A percentile compares a stretch with the other conserved stretches of the same genome.
Evolutionary conservation across 2,329 filamentous ascomycete genomes (phyloP).

Genomic region (Nakataea oryzae): DNA sequence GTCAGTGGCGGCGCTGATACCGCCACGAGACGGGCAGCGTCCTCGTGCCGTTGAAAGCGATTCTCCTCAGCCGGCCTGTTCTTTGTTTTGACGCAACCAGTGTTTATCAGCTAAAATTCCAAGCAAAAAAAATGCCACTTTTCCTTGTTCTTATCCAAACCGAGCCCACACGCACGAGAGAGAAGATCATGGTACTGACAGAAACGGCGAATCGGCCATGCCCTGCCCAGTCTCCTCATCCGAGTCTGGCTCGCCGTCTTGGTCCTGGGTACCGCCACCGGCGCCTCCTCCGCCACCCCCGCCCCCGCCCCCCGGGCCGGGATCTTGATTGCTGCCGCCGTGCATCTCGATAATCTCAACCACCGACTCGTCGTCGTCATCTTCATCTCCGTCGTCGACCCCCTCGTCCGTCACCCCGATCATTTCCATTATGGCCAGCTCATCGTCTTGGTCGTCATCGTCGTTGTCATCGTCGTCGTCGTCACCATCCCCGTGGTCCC

Average conservation of each 20-base stretch:
- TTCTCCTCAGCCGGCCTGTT: slow-evolving; percentile 16
- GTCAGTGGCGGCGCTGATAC: not conserved
- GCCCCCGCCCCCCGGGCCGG: not conserved
- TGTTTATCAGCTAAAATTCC: not conserved
- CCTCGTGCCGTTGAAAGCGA: slow-evolving; percentile 18
- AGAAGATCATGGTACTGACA: slow-evolving; percentile 7
- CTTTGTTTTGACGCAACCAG: slow-evolving; percentile 8
- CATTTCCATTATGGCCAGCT: not conserved
- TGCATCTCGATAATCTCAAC: not conserved
- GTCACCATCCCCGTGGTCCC: not conserved
- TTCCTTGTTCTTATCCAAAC: slow-evolving; percentile 3
- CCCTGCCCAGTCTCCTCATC: not conserved
- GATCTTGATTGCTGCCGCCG: not conserved
- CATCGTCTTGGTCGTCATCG: not conserved
- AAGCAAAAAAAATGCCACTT: slow-evolving; percentile 1
- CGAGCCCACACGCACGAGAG: too few species aligned
- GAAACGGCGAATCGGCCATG: not conserved
- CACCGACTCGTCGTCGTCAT: slow-evolving; percentile 3
- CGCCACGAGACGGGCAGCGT: slow-evolving; percentile 16
- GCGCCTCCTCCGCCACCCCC: not conserved
- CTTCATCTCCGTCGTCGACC: not conserved
- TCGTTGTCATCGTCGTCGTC: slow-evolving; percentile 2
- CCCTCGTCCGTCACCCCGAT: not conserved
- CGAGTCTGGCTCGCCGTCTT: not conserved
- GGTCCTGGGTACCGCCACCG: not conserved